A percentile compares a stretch with the other conserved stretches of the same genome.
Evolutionary conservation across 169 alveolate genomes (phyloP).

Genomic region (Plasmodium cynomolgi): DNA sequence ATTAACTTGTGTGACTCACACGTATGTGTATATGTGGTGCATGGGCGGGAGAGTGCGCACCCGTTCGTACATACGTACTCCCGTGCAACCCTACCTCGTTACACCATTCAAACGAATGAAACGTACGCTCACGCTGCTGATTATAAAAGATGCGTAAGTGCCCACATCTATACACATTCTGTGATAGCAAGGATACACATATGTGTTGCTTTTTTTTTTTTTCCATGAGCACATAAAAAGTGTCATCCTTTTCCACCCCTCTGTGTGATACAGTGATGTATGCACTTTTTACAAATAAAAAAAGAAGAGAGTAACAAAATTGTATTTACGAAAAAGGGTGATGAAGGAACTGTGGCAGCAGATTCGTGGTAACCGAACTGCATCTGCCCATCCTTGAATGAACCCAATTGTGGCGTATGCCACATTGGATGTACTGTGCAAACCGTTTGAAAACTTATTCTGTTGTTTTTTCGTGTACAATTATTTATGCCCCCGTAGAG

Average conservation of each 20-base stretch:
- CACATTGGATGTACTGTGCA: not conserved
- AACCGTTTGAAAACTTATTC: not conserved
- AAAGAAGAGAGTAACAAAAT: not conserved
- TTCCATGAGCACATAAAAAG: not conserved
- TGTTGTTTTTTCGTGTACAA: not conserved
- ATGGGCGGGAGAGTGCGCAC: not conserved
- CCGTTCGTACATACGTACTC: not conserved
- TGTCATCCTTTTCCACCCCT: not conserved
- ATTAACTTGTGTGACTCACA: not conserved
- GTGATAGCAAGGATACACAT: not conserved
- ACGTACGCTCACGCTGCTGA: not conserved
- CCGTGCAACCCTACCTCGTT: not conserved
- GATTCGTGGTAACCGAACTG: not conserved
- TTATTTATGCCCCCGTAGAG: not conserved
- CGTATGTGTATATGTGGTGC: not conserved
- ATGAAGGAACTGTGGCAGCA: not conserved
- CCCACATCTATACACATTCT: not conserved
- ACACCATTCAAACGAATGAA: not conserved
- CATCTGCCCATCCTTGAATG: not conserved
- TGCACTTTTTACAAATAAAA: not conserved
- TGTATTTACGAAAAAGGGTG: not conserved
- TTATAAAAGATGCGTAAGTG: not conserved
- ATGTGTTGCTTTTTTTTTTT: not conserved
- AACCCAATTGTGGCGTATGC: not conserved
- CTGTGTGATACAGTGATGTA: not conserved